These are phyloP conservation scores for Acer yangbiense DNA, from an alignment of 345 rosid species.

Conservation along the genomic window DNA sequence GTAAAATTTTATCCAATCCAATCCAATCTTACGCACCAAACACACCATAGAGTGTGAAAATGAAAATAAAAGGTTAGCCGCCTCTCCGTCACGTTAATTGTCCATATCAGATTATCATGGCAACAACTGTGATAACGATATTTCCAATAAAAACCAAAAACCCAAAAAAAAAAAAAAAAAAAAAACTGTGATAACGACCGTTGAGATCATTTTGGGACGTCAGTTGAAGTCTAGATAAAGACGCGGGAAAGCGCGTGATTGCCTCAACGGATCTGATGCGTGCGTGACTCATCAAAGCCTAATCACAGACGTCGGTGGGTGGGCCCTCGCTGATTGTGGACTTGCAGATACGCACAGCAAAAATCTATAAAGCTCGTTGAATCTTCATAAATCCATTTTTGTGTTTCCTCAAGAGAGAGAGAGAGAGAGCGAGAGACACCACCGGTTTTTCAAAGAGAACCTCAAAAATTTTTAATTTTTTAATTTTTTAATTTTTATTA, in stretches of 20 bases:
- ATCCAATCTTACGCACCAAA: too few relatives aligned
- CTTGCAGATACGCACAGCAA: neutral
- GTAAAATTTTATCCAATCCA: too few relatives aligned
- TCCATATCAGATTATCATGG: neutral
- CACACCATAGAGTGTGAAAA: too few relatives aligned
- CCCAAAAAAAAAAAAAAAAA: too few relatives aligned
- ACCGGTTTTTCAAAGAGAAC: neutral
- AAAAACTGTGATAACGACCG: neutral
- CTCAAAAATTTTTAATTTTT: neutral
- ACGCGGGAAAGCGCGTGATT: conserved; percentile 7
- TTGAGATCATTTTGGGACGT: neutral
- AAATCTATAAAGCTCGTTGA: neutral
- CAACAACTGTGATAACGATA: neutral
- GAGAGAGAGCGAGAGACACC: conserved; percentile 9
- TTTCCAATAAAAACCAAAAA: too few relatives aligned
- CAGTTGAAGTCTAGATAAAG: neutral
- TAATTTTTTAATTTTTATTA: too few relatives aligned
- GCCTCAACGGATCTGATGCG: conserved; percentile 9
- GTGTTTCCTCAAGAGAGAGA: neutral
- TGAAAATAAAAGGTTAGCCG: too few relatives aligned
- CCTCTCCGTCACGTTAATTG: too few relatives aligned
- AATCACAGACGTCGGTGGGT: neutral
- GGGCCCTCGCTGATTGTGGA: neutral
- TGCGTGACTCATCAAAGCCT: neutral
- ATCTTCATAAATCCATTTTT: neutral